These are phyloP conservation scores for Cutaneotrichosporon cavernicola DNA, from an alignment of 1,284 basidiomycete genomes.

Conservation along the genomic window DNA sequence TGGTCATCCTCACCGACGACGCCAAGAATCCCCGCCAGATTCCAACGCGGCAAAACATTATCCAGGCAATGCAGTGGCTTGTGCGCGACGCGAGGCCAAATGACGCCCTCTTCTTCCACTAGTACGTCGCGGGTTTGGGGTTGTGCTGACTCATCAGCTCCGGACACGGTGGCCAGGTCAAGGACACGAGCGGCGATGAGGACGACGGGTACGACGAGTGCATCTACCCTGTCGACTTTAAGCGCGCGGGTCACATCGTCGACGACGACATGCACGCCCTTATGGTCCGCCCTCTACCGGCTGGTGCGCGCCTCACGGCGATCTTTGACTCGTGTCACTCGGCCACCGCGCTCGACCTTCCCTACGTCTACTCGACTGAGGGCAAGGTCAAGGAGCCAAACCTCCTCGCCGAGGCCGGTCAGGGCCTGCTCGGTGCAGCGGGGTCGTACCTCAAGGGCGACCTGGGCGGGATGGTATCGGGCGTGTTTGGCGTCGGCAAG, in stretches of 20 bases:
- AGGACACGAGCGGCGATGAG: slow-evolving; percentile 66
- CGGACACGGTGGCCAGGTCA: slow-evolving; percentile 78
- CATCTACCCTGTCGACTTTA: slow-evolving; percentile 79
- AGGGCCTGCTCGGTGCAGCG: slow-evolving; percentile 61
- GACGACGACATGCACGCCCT: slow-evolving; percentile 69
- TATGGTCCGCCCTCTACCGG: slow-evolving; percentile 65
- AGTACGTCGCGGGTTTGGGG: slow-evolving; percentile 55
- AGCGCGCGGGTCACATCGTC: slow-evolving; percentile 69
- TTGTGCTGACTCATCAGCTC: slow-evolving; percentile 43
- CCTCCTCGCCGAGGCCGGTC: slow-evolving; percentile 70
- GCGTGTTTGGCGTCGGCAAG: slow-evolving; percentile 43
- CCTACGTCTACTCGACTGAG: slow-evolving; percentile 75
- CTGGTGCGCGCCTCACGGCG: slow-evolving; percentile 80
- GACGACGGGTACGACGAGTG: slow-evolving; percentile 64
- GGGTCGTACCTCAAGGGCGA: slow-evolving; percentile 59
- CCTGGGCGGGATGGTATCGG: slow-evolving; percentile 65
- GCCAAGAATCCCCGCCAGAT: slow-evolving; percentile 61
- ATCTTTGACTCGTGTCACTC: slow-evolving; percentile 69
- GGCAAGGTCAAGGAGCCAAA: slow-evolving; percentile 84
- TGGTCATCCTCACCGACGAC: slow-evolving; percentile 81
- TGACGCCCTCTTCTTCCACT: slow-evolving; percentile 90
- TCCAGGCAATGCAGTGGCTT: slow-evolving; percentile 86
- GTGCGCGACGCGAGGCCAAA: slow-evolving; percentile 72
- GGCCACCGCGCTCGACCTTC: slow-evolving; percentile 55
- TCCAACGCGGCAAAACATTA: slow-evolving; percentile 81